Conservation (phyloP, 768 basidiomycete species). For the Nidula microcarpa region DNA sequence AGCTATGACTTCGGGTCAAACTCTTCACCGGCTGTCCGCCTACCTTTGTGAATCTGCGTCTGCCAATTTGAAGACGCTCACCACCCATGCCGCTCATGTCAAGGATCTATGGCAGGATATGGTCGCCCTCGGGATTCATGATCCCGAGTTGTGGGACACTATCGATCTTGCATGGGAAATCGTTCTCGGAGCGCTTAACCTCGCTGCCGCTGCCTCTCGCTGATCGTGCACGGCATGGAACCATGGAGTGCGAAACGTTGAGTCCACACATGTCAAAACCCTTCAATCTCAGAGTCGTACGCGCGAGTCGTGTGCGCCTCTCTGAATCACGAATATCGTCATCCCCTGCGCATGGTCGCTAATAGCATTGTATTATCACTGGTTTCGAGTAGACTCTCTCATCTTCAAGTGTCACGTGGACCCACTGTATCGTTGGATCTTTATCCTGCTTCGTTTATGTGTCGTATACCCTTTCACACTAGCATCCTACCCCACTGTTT, state of each 20-base stretch:
- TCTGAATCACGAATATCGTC: background rate
- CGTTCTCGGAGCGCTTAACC: slow-evolving; percentile 52
- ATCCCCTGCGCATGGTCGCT: background rate
- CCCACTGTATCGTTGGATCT: background rate
- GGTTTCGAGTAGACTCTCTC: background rate
- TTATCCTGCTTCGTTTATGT: background rate
- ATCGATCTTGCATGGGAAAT: slow-evolving; percentile 82
- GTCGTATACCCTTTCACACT: background rate
- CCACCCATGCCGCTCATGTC: slow-evolving; percentile 60
- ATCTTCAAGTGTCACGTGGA: background rate
- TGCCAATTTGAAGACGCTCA: slow-evolving; percentile 39
- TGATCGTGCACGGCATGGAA: background rate
- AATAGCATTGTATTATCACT: background rate
- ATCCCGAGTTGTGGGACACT: slow-evolving; percentile 73
- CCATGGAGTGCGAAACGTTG: background rate
- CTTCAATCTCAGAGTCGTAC: background rate
- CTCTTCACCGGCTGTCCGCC: slow-evolving; percentile 52
- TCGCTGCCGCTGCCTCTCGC: slow-evolving; percentile 29
- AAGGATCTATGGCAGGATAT: slow-evolving; percentile 82
- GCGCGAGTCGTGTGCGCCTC: background rate
- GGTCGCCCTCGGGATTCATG: slow-evolving; percentile 68
- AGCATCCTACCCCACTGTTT: background rate
- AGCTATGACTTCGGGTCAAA: slow-evolving; percentile 42
- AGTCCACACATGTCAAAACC: background rate
- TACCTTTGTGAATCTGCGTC: slow-evolving; percentile 48